Base-by-base conservation (phyloP, 1,284 basidiomycete species). In the Fomitiporia mediterranea region DNA sequence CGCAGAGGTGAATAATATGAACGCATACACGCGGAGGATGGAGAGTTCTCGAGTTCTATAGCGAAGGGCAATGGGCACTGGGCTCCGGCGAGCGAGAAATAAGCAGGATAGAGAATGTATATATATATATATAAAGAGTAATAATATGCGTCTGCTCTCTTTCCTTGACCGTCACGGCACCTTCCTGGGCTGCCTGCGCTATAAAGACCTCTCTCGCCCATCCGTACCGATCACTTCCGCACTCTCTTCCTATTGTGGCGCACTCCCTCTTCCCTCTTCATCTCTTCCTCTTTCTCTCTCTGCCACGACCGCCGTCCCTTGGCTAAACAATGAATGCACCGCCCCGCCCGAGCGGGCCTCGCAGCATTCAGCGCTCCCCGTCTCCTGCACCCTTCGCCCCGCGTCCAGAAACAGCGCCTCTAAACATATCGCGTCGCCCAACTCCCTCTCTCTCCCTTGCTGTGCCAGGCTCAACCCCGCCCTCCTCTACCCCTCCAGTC, bases 271-370 rank as follows among this genome's bases (percentile, higher is more conserved):
- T 13, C 50, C 40, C 15, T 25, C 37, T 21, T 40, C 5, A 37
- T 19, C 44, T 25, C 32, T 51, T 37, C 59, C 62, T 27, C 63
- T 63, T 19, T 58, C 64, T 21, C 43, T 61, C 2, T 39, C 55
- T 50, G 60, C 56, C 35, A 19, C 27, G 27, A 56, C 53, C 32
- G 17, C 54, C 58, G 8, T 37, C 53, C 19, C 53, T 23, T 47
- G 58, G 28, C 11, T 54, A 27, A 51, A 57, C 55, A 56, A 63
- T 56, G 49, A 28, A 64, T 65, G 69, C 62, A 39, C 70, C 66
- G 8, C 61, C 61, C 9, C 77, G 81, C 44, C 83, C 83, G n/a
- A 68, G 75, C 49, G 83, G 84, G n/a, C 84, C 83, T 37, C 78
- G 83, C 39, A 73, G 64, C 15, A 65, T 71, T 39, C 71, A 66